These are phyloP conservation scores for Aspergillus clavatus DNA, from an alignment of 2,329 filamentous ascomycete species.

Conservation along the genomic window DNA sequence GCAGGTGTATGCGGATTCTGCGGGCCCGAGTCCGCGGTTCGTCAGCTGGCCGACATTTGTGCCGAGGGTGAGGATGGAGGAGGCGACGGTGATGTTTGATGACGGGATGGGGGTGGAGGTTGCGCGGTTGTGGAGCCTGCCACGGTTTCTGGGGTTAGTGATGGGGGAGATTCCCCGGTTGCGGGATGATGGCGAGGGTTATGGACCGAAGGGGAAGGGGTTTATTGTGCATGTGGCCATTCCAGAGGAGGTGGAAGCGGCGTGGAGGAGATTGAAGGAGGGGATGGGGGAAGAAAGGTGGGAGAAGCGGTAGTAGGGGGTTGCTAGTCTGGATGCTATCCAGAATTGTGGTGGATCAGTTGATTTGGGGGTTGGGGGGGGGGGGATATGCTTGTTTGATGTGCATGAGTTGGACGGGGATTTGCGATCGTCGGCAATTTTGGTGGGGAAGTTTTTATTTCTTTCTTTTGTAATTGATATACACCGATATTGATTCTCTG, in stretches of 20 bases:
- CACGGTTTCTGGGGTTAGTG: slow-evolving; percentile 40
- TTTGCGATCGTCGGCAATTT: too few species aligned
- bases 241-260: slow-evolving; percentile 31
- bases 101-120: slow-evolving; percentile 3
- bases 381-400: too few species aligned
- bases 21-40: slow-evolving; percentile 17
- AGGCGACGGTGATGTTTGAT: slow-evolving; percentile 7
- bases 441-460: too few species aligned
- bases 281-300: not conserved
- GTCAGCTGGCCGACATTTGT: slow-evolving; percentile 20
- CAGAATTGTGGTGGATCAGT: too few species aligned
- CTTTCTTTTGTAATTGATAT: too few species aligned
- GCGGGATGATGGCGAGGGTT: slow-evolving; percentile 40
- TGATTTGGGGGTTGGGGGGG: too few species aligned
- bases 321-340: too few species aligned
- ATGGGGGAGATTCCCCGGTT: slow-evolving; percentile 44
- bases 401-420: too few species aligned
- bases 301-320: slow-evolving; percentile 3
- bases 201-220: slow-evolving; percentile 41
- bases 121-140: slow-evolving; percentile 33
- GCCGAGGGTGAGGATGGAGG: slow-evolving; percentile 10
- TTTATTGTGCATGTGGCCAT: slow-evolving; percentile 46
- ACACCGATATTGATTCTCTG: too few species aligned
- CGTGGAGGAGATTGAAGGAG: slow-evolving; percentile 23
- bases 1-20: slow-evolving; percentile 30